These are phyloP conservation scores for Aspergillus egyptiacus DNA, from an alignment of 495 filamentous ascomycete genomes.

Conservation along the genomic window DNA sequence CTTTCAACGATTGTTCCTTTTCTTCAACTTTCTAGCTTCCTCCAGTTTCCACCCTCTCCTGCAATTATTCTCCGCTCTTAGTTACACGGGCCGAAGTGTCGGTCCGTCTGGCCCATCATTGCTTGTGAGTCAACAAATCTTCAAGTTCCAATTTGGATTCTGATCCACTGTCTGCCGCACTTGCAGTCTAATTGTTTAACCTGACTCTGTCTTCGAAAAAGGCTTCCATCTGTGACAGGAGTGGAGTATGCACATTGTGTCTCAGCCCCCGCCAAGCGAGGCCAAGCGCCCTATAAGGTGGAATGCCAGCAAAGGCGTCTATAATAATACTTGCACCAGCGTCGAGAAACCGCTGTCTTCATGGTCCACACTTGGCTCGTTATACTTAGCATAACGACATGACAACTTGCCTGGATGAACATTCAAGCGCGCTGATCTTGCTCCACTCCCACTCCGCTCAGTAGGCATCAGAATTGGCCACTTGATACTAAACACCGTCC, in stretches of 20 bases:
- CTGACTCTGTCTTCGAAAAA: background rate
- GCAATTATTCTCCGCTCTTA: background rate
- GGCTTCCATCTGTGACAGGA: background rate
- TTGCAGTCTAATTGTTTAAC: background rate
- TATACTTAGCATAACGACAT: background rate
- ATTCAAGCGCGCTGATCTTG: conserved; percentile 1
- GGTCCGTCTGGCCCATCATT: background rate
- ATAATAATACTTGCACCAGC: background rate
- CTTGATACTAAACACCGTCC: background rate
- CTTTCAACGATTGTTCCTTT: background rate
- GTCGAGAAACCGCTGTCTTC: background rate
- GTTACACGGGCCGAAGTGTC: conserved; percentile 6
- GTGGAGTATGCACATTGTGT: background rate
- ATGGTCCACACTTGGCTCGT: background rate
- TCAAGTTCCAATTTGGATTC: background rate
- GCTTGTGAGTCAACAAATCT: background rate
- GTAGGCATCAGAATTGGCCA: conserved; percentile 10
- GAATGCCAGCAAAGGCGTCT: background rate
- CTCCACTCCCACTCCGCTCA: conserved; percentile 4
- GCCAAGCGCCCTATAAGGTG: background rate
- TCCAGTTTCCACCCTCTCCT: background rate
- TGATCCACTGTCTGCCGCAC: background rate
- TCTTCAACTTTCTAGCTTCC: background rate
- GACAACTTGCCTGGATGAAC: conserved; percentile 5
- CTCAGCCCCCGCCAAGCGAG: background rate